Evolutionary conservation across 495 filamentous ascomycete genomes (phyloP).

Genomic region (Hapsidospora chrysogenum): DNA sequence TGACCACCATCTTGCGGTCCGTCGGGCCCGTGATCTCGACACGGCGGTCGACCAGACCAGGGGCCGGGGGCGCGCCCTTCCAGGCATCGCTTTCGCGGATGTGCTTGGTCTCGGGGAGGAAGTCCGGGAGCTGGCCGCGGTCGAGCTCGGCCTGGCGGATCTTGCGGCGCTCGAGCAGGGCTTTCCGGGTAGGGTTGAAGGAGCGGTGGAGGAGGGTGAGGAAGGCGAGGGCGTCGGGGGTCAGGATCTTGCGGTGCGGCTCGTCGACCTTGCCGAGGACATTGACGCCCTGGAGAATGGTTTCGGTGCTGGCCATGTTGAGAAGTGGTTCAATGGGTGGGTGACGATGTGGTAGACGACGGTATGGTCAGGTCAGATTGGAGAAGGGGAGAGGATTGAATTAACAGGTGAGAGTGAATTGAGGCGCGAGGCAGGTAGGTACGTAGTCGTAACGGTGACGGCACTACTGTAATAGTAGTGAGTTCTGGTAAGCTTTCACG

Average conservation of each 20-base stretch:
- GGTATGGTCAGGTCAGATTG: background rate
- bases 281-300: conserved; percentile 72
- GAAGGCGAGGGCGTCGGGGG: conserved; percentile 79
- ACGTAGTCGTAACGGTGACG: background rate
- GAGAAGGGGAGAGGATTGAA: background rate
- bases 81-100: conserved; percentile 90
- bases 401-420: background rate
- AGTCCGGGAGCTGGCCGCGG: conserved; percentile 79
- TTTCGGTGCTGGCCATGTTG: conserved; percentile 55
- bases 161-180: conserved; percentile 70
- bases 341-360: background rate
- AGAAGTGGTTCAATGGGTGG: conserved; percentile 1
- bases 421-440: background rate
- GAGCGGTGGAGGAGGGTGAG: conserved; percentile 85
- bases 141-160: conserved; percentile 90
- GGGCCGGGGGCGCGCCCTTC: conserved; percentile 87
- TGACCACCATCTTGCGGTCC: conserved; percentile 98
- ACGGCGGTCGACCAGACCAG: conserved; percentile 81
- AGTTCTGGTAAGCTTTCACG: background rate
- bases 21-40: conserved; percentile 99
- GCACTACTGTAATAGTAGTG: background rate
- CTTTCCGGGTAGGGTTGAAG: conserved; percentile 83
- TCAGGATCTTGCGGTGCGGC: conserved; percentile 77
- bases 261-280: conserved; percentile 66
- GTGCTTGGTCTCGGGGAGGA: conserved; percentile 89